Conservation (phyloP, 768 basidiomycete genomes). For the Thelephora aurantiotincta region DNA sequence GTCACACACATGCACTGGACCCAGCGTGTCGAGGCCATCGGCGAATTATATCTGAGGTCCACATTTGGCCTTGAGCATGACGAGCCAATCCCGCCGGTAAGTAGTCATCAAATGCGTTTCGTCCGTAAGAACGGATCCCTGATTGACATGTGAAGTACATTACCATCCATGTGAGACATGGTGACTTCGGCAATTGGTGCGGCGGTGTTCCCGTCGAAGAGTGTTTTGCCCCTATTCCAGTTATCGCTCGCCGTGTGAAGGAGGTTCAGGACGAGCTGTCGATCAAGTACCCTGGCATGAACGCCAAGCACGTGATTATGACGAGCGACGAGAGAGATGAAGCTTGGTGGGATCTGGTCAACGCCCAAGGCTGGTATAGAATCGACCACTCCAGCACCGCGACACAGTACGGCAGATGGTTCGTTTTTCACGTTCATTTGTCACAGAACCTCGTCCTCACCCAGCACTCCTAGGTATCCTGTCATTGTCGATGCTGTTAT, state of each 20-base stretch:
- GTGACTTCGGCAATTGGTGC: constrained; percentile 23
- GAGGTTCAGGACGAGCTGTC: constrained; percentile 24
- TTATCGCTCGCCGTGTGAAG: constrained; percentile 18
- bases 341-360: constrained; percentile 24
- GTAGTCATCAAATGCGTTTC: constrained; percentile 2
- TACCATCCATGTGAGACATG: constrained; percentile 20
- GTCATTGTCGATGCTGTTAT: constrained; percentile 61
- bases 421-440: constrained; percentile 2
- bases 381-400: constrained; percentile 21
- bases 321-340: constrained; percentile 28
- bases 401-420: constrained; percentile 23
- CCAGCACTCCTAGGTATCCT: constrained; percentile 37
- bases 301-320: constrained; percentile 22
- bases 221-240: constrained; percentile 25
- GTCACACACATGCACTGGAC: constrained; percentile 21
- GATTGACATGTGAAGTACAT: constrained; percentile 16
- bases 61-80: constrained; percentile 14
- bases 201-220: constrained; percentile 17
- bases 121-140: neutral
- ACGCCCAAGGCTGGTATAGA: constrained; percentile 21
- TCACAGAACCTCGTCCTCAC: no score
- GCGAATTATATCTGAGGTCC: constrained; percentile 16
- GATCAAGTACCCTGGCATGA: constrained; percentile 16
- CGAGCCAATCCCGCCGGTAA: constrained; percentile 19
- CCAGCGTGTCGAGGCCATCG: constrained; percentile 15